Evolutionary conservation across 768 basidiomycete species (phyloP).

Genomic region (Chiua virens): DNA sequence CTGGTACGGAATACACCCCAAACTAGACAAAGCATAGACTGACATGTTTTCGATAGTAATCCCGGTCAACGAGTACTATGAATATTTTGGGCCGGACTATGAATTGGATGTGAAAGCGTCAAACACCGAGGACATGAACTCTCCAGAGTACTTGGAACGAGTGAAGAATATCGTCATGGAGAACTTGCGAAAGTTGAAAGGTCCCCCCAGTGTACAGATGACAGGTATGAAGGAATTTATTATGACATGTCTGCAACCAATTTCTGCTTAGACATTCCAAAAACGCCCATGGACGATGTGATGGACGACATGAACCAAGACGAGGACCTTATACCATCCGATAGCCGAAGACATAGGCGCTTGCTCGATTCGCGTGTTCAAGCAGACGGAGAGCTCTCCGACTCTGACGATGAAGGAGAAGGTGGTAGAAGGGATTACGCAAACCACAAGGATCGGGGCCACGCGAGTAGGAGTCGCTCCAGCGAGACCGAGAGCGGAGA

Average conservation of each 20-base stretch:
- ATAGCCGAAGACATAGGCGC: slow-evolving; percentile 73
- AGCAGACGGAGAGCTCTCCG: slow-evolving; percentile 86
- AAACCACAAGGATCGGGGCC: slow-evolving; percentile 53
- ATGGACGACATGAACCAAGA: slow-evolving; percentile 80
- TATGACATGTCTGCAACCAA: neutral
- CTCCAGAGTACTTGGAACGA: slow-evolving; percentile 88
- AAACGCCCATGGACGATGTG: slow-evolving; percentile 79
- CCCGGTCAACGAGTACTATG: slow-evolving; percentile 98
- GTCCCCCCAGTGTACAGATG: slow-evolving; percentile 93
- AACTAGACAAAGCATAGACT: neutral
- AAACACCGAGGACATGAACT: slow-evolving; percentile 95
- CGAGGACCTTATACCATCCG: slow-evolving; percentile 76
- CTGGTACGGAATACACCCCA: slow-evolving; percentile 48
- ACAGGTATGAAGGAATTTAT: slow-evolving; percentile 49
- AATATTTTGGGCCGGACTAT: slow-evolving; percentile 98
- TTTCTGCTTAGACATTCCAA: slow-evolving; percentile 67
- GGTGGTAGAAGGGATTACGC: slow-evolving; percentile 76
- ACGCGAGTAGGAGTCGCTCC: slow-evolving; percentile 39
- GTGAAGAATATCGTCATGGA: slow-evolving; percentile 92
- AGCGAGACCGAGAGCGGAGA: slow-evolving; percentile 44
- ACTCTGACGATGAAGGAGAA: slow-evolving; percentile 97
- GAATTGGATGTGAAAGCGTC: slow-evolving; percentile 92
- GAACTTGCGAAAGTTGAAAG: slow-evolving; percentile 80
- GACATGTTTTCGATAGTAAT: slow-evolving; percentile 61
- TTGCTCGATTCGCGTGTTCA: slow-evolving; percentile 81